A percentile compares a stretch with the other conserved stretches of the same genome.
Evolutionary conservation across 768 basidiomycete species (phyloP).

Genomic region (Tricholoma sp.): DNA sequence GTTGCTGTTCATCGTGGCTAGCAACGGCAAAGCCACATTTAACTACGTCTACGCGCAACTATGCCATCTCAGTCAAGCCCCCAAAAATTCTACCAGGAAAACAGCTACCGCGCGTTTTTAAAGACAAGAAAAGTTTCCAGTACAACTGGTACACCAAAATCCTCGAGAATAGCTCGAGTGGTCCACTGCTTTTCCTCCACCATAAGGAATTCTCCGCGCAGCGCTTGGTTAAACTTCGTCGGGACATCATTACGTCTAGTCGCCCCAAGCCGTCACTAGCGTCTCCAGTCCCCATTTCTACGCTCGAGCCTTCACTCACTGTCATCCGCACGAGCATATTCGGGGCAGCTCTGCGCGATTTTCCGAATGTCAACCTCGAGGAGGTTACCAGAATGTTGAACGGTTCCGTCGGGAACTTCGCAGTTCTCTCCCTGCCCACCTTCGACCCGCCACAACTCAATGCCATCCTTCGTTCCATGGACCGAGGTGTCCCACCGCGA

Average conservation of each 20-base stretch:
- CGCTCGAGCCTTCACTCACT: constrained; percentile 48
- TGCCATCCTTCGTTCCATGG: constrained; percentile 61
- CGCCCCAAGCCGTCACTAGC: constrained; percentile 37
- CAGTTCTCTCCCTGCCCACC: constrained; percentile 57
- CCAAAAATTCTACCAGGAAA: constrained; percentile 50
- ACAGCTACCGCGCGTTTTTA: constrained; percentile 60
- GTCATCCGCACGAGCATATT: constrained; percentile 76
- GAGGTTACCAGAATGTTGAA: constrained; percentile 49
- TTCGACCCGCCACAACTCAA: constrained; percentile 71
- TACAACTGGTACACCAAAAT: constrained; percentile 76
- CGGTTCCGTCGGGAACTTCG: constrained; percentile 54
- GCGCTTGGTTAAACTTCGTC: constrained; percentile 61
- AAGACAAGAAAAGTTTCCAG: constrained; percentile 74
- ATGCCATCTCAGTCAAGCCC: constrained; percentile 54
- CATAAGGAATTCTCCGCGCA: constrained; percentile 72
- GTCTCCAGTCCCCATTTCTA: constrained; percentile 23
- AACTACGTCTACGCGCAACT: constrained; percentile 32
- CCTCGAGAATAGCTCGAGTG: constrained; percentile 47
- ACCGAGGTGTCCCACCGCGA: constrained; percentile 59
- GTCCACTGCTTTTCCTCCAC: constrained; percentile 73
- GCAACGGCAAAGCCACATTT: constrained; percentile 17
- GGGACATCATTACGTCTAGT: constrained; percentile 58
- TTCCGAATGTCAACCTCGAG: constrained; percentile 42
- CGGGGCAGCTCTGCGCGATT: constrained; percentile 68
- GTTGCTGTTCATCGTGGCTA: constrained; percentile 25